A percentile compares a stretch with the other conserved stretches of the same genome.
phyloP scores from a whole-genome alignment of 2,329 filamentous ascomycete genomes.

The Acarospora socialis region DNA sequence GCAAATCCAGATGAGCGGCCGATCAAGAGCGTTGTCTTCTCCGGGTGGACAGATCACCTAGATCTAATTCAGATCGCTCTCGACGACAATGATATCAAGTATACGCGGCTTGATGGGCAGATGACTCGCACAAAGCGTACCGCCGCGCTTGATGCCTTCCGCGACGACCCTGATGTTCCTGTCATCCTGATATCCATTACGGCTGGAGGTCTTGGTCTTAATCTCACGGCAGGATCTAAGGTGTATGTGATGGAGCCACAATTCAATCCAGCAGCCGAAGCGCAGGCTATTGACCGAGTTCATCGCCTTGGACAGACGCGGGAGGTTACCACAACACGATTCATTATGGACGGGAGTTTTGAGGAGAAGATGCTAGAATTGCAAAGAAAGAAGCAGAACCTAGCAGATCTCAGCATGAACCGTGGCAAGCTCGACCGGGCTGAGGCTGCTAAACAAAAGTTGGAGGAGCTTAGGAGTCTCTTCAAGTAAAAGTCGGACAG shows the following conservation, averaged over 20 bases:
- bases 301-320: conserved; percentile 81
- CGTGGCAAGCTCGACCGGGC: conserved; percentile 43
- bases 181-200: conserved; percentile 87
- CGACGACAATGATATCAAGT: conserved; percentile 49
- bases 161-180: conserved; percentile 53
- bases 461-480: conserved; percentile 46
- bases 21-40: conserved; percentile 89
- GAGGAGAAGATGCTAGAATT: conserved; percentile 86
- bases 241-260: conserved; percentile 98
- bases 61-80: conserved; percentile 82
- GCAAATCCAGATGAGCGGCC: conserved; percentile 51
- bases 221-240: conserved; percentile 69
- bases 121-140: conserved; percentile 66
- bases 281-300: conserved; percentile 86
- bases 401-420: conserved; percentile 79
- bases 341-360: conserved; percentile 80
- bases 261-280: conserved; percentile 90
- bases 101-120: conserved; percentile 74
- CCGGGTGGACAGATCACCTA: conserved; percentile 87
- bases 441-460: conserved; percentile 49
- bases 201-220: conserved; percentile 81
- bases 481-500: conserved; percentile 32
- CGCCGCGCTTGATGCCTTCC: conserved; percentile 62
- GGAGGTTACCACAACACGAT: conserved; percentile 74
- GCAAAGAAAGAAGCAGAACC: conserved; percentile 81